Conservation (phyloP, 371 early-diverging fungal species). For the Syncephalis plumigaleata region DNA sequence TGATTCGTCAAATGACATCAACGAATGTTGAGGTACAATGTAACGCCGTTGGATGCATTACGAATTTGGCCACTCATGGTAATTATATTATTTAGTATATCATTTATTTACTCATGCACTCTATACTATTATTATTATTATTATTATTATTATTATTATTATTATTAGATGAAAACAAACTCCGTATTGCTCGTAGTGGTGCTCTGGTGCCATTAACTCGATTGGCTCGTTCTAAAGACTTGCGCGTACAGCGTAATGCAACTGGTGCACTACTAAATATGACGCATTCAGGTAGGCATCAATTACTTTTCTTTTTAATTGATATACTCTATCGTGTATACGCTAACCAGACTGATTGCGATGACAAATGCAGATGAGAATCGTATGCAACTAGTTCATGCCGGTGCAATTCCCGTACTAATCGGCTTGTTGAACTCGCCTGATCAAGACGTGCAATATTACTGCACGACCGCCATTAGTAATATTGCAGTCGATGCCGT, state of each 20-base stretch:
- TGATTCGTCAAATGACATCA: slow-evolving; percentile 77
- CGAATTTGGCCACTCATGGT: slow-evolving; percentile 82
- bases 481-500: slow-evolving; percentile 81
- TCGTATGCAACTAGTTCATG: slow-evolving; percentile 67
- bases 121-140: not conserved
- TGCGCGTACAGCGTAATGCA: slow-evolving; percentile 82
- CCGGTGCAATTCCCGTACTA: slow-evolving; percentile 71
- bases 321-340: too few species aligned
- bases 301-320: not conserved
- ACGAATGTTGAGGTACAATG: slow-evolving; percentile 82
- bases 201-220: slow-evolving; percentile 59
- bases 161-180: slow-evolving; percentile 66
- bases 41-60: slow-evolving; percentile 93
- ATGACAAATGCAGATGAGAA: slow-evolving; percentile 36
- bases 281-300: slow-evolving; percentile 59
- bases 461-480: slow-evolving; percentile 77
- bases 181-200: slow-evolving; percentile 69
- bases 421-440: slow-evolving; percentile 58
- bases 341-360: not conserved
- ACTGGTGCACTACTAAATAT: slow-evolving; percentile 87
- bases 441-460: slow-evolving; percentile 80
- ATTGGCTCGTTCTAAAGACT: slow-evolving; percentile 66
- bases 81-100: slow-evolving; percentile 1
- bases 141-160: not conserved
- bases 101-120: not conserved